Evolutionary conservation across 371 early-diverging fungal species (phyloP).

Genomic region (Parasitella parasitica): DNA sequence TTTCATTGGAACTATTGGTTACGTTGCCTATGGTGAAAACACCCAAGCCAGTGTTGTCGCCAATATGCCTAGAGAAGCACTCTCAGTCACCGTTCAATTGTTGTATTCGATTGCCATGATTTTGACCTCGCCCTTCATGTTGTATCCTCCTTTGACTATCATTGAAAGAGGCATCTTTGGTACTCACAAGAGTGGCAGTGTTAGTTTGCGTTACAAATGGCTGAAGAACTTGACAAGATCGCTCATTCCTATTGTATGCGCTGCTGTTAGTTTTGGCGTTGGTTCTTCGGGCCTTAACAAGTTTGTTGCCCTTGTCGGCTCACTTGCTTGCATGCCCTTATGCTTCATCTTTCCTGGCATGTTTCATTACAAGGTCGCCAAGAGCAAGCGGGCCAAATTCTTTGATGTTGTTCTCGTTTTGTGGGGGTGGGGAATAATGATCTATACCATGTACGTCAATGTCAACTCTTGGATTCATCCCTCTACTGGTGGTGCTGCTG

Average conservation of each 20-base stretch:
- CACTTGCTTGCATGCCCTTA: slow-evolving; percentile 44
- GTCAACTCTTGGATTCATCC: slow-evolving; percentile 24
- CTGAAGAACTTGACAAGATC: slow-evolving; percentile 66
- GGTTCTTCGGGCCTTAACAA: slow-evolving; percentile 68
- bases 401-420: slow-evolving; percentile 48
- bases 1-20: slow-evolving; percentile 70
- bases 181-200: slow-evolving; percentile 33
- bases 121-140: slow-evolving; percentile 73
- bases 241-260: slow-evolving; percentile 54
- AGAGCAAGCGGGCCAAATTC: slow-evolving; percentile 23
- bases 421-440: slow-evolving; percentile 60
- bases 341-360: slow-evolving; percentile 53
- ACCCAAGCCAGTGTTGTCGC: slow-evolving; percentile 71
- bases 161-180: slow-evolving; percentile 59
- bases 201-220: slow-evolving; percentile 53
- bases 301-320: slow-evolving; percentile 67
- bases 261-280: slow-evolving; percentile 57
- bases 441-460: slow-evolving; percentile 29
- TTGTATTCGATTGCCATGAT: slow-evolving; percentile 79
- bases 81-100: slow-evolving; percentile 62
- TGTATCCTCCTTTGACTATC: slow-evolving; percentile 75
- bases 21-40: slow-evolving; percentile 69
- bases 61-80: slow-evolving; percentile 55
- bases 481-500: background rate
- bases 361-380: slow-evolving; percentile 65